A percentile compares a stretch with the other conserved stretches of the same genome.
Evolutionary conservation across 495 filamentous ascomycete species (phyloP).

Genomic region (Terfezia boudieri): DNA sequence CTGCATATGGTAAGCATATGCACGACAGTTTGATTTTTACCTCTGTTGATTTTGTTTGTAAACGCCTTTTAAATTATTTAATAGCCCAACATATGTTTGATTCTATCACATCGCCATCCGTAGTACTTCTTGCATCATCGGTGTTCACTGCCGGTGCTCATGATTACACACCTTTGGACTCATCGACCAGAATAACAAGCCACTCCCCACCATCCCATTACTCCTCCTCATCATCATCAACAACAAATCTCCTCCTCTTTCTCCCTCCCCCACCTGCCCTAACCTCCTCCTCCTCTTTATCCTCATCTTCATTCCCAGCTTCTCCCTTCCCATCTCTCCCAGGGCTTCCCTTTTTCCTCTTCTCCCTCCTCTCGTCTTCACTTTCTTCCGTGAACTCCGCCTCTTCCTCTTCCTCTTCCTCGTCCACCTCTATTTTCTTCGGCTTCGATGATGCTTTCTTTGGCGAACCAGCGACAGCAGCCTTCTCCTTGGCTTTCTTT

Average conservation of each 20-base stretch:
- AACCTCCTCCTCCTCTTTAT: slow-evolving; percentile 1
- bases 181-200: not conserved
- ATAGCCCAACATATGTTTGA: no score
- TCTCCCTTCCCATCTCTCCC: slow-evolving; percentile 7
- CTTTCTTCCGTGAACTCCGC: slow-evolving; percentile 14
- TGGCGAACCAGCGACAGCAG: not conserved
- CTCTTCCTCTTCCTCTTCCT: slow-evolving; percentile 1
- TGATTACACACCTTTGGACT: no score
- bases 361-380: not conserved
- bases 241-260: slow-evolving; percentile 12
- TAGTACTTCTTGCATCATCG: no score
- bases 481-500: slow-evolving; percentile 5
- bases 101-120: no score
- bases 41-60: no score
- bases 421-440: not conserved
- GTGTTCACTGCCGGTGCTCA: no score
- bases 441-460: not conserved
- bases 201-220: not conserved
- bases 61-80: no score
- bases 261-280: not conserved
- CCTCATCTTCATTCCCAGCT: slow-evolving; percentile 11
- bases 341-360: slow-evolving; percentile 1
- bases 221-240: slow-evolving; percentile 13
- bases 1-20: no score
- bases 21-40: no score